Evolutionary conservation across 768 basidiomycete species (phyloP), one percentile per base, ranked within the genome.

Genomic region (Tricholoma hemisulphureum): DNA sequence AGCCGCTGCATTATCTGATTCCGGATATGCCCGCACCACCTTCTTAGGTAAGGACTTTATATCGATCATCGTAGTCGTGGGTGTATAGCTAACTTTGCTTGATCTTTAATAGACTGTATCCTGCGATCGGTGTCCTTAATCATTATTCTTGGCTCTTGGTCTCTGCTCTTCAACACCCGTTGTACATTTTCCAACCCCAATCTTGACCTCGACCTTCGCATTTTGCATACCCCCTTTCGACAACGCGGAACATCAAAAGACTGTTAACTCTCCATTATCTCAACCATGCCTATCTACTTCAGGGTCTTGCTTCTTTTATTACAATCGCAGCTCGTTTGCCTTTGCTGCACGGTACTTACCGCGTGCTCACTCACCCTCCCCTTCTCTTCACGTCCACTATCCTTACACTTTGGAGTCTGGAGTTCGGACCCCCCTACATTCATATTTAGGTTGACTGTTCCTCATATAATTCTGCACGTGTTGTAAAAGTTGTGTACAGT

Each of bases 1-100:
- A 59, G 31, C 64, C 54, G 16, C 34, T 65, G 16, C 64, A 67
- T 24, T 63, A 67, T 58, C 24, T 67, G 52, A 63, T 67, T 4
- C 66, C 66, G 1, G 66, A 67, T 57, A 65, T 67, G 64, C 64
- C 53, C 2, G 6, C 53, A 2, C 20, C 39, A 7, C 8, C 8
- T 18, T 18, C 26, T 29, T 49, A 28, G 46, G 14, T 29, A 16
- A 26, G 23, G 9, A 34, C 10, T 31, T 10, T 31, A 5, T 31
- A 6, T 34, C 32, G 2, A 10, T 34, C 32, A 2, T 34, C 9
- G 10, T 34, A 31, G 29, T 5, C 10, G 29, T n/a, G n/a, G n/a
- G n/a, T n/a, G n/a, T n/a, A n/a, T n/a, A n/a, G n/a, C n/a, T n/a
- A n/a, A n/a, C n/a, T n/a, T n/a, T n/a, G n/a, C n/a, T n/a, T n/a